These are phyloP conservation scores for Chaetomium tenue DNA, from an alignment of 495 filamentous ascomycete species.

Conservation along the genomic window DNA sequence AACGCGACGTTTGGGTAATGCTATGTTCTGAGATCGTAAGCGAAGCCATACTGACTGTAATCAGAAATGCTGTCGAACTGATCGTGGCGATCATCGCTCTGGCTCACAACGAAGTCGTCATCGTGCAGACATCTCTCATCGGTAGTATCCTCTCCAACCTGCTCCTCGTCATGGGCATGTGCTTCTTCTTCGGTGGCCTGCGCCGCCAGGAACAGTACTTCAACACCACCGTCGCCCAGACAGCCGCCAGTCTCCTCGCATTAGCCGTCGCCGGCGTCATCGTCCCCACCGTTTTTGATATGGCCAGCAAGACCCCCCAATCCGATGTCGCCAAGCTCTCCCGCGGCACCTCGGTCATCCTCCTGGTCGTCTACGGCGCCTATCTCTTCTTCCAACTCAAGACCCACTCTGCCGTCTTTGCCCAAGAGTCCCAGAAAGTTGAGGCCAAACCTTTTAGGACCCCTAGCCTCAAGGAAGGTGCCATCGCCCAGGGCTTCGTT, in stretches of 20 bases:
- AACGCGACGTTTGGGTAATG: constrained; percentile 83
- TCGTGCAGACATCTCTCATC: constrained; percentile 90
- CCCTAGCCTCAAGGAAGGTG: constrained; percentile 49
- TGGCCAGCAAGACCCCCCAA: constrained; percentile 36
- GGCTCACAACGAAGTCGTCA: constrained; percentile 66
- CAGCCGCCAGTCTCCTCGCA: constrained; percentile 76
- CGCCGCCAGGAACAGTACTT: constrained; percentile 81
- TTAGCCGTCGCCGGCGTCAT: constrained; percentile 78
- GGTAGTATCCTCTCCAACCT: constrained; percentile 90
- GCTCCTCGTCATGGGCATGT: constrained; percentile 88
- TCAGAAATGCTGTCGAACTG: constrained; percentile 83
- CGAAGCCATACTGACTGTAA: background rate
- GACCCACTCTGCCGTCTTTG: constrained; percentile 73
- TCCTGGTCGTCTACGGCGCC: constrained; percentile 71
- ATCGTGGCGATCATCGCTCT: constrained; percentile 88
- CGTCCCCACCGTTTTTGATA: constrained; percentile 81
- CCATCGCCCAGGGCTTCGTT: constrained; percentile 59
- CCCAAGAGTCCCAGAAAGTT: constrained; percentile 67
- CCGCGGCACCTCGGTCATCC: constrained; percentile 70
- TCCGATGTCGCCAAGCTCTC: constrained; percentile 57
- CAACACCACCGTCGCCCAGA: constrained; percentile 92
- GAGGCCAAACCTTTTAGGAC: constrained; percentile 47
- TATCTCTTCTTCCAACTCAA: constrained; percentile 83
- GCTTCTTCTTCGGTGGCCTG: constrained; percentile 85
- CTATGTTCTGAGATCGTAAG: constrained; percentile 19